phyloP scores from a whole-genome alignment of 352 stramenopile genomes.

The Phytophthora agathidicida region DNA sequence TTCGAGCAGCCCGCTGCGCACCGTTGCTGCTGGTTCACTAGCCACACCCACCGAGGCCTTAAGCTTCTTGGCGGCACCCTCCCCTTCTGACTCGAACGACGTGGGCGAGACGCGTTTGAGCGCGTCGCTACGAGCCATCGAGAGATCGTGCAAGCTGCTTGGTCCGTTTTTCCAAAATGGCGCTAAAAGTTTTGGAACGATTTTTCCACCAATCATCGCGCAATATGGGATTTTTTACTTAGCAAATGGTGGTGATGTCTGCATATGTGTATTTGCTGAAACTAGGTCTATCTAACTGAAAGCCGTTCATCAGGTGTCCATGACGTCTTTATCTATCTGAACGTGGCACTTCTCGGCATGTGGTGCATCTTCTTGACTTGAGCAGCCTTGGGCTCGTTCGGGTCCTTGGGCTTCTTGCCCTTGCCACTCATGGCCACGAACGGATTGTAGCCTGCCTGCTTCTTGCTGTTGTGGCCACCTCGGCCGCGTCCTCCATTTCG shows the following conservation, averaged over 20 bases:
- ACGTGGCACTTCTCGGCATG: slow-evolving; percentile 85
- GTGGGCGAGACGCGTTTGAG: slow-evolving; percentile 28
- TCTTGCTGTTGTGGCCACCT: slow-evolving; percentile 43
- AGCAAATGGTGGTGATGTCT: slow-evolving; percentile 7
- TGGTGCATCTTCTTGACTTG: slow-evolving; percentile 85
- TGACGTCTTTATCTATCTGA: slow-evolving; percentile 62
- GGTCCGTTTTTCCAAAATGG: slow-evolving; percentile 27
- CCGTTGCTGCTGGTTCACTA: background rate
- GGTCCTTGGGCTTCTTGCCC: slow-evolving; percentile 20
- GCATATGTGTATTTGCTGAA: slow-evolving; percentile 13
- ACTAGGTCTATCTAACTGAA: slow-evolving; percentile 15
- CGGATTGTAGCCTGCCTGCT: slow-evolving; percentile 72
- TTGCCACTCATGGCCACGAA: slow-evolving; percentile 68
- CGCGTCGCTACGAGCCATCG: slow-evolving; percentile 29
- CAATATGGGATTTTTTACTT: slow-evolving; percentile 1
- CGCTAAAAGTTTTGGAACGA: slow-evolving; percentile 15
- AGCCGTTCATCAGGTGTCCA: slow-evolving; percentile 3
- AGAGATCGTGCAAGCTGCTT: slow-evolving; percentile 20
- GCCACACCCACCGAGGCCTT: slow-evolving; percentile 6
- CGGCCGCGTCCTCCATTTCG: slow-evolving; percentile 18
- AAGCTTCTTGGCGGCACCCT: slow-evolving; percentile 27
- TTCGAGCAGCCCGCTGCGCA: slow-evolving; percentile 16
- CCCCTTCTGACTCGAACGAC: slow-evolving; percentile 17
- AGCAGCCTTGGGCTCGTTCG: slow-evolving; percentile 33
- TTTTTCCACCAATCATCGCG: slow-evolving; percentile 13